Conservation (phyloP, 169 alveolate genomes). For the Eimeria tenella region DNA sequence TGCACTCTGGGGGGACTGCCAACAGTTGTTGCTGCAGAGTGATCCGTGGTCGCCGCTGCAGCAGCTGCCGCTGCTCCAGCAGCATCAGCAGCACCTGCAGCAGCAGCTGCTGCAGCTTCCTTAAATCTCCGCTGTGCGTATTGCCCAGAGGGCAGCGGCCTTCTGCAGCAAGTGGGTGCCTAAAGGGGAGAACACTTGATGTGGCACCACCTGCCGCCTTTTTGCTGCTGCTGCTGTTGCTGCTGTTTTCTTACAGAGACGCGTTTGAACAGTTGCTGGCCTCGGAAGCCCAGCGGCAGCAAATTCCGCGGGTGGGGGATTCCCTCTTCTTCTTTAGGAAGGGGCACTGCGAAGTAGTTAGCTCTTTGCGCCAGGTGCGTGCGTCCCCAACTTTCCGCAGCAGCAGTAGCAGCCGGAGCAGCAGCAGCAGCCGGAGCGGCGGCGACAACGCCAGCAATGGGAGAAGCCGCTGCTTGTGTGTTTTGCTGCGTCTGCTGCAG, state of each 20-base stretch:
- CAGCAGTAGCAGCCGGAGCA: background rate
- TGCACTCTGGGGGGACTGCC: background rate
- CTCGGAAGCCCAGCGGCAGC: slow-evolving; percentile 56
- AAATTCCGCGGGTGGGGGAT: slow-evolving; percentile 43
- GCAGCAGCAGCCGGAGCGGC: background rate
- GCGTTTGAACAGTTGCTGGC: slow-evolving; percentile 66
- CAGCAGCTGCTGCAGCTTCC: background rate
- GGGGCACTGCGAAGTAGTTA: slow-evolving; percentile 62
- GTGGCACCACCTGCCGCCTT: background rate
- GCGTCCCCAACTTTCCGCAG: background rate
- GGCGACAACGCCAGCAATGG: too few species aligned
- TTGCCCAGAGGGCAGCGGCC: too few species aligned
- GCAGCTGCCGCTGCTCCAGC: background rate
- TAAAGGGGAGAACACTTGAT: too few species aligned
- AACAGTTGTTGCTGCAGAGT: background rate
- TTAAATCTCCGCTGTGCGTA: too few species aligned
- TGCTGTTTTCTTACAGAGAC: slow-evolving; percentile 28
- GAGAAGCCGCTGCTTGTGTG: background rate
- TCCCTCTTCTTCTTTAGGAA: slow-evolving; percentile 71
- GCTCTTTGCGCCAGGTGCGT: slow-evolving; percentile 35
- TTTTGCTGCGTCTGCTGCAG: background rate
- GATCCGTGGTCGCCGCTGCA: background rate
- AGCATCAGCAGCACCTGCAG: background rate
- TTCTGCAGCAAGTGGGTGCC: too few species aligned
- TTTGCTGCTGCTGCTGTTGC: slow-evolving; percentile 19